Evolutionary conservation across 441 rosid species (phyloP).

Genomic region (Jatropha multifida): DNA sequence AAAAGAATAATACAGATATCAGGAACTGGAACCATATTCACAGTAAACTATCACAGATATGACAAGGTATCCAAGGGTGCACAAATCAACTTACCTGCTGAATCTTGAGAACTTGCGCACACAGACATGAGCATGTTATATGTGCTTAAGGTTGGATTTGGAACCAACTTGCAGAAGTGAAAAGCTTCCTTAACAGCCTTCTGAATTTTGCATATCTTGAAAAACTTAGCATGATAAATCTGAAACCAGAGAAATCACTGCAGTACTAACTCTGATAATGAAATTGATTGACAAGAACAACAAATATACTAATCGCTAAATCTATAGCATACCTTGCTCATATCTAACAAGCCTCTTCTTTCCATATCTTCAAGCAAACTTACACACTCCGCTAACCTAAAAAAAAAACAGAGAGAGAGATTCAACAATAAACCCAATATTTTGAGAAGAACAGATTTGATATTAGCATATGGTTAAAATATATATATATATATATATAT

Average conservation of each 20-base stretch:
- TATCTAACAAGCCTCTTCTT: slow-evolving; percentile 57
- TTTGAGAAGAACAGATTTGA: slow-evolving; percentile 10
- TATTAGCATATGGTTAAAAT: not conserved
- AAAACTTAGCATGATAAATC: slow-evolving; percentile 88
- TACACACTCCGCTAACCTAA: slow-evolving; percentile 67
- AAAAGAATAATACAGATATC: slow-evolving; percentile 25
- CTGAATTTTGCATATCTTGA: slow-evolving; percentile 61
- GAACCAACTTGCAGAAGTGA: slow-evolving; percentile 74
- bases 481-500: not conserved
- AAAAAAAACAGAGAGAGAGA: not conserved
- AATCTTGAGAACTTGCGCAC: slow-evolving; percentile 74
- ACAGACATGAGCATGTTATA: slow-evolving; percentile 96
- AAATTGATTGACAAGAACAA: not conserved
- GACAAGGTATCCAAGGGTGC: slow-evolving; percentile 1
- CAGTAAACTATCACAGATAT: slow-evolving; percentile 8
- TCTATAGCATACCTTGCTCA: slow-evolving; percentile 59
- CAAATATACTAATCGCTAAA: slow-evolving; percentile 8
- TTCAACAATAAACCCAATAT: slow-evolving; percentile 23
- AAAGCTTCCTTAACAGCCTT: slow-evolving; percentile 82
- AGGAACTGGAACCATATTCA: slow-evolving; percentile 21
- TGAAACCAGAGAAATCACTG: slow-evolving; percentile 33
- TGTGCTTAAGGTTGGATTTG: slow-evolving; percentile 85
- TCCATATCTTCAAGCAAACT: slow-evolving; percentile 78
- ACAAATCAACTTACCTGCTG: slow-evolving; percentile 50
- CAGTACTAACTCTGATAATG: not conserved